Evolutionary conservation across 371 early-diverging fungal species (phyloP), one percentile per base, ranked within the genome.

Genomic region (Sporodiniella umbellata): DNA sequence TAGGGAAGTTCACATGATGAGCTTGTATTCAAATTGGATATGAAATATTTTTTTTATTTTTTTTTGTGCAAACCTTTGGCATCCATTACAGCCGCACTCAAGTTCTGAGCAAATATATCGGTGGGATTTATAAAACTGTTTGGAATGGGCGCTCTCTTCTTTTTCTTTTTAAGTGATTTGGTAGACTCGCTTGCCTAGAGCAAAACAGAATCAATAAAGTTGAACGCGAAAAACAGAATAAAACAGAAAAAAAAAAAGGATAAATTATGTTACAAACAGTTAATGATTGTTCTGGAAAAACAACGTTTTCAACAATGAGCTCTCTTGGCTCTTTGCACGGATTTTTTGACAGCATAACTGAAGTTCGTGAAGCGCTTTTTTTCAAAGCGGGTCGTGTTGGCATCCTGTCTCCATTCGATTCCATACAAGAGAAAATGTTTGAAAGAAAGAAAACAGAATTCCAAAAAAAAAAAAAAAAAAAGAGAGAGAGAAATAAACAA

Each of bases 71-170:
- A 28, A 66, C 72, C 69, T 50, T 72, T 62, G 17, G 70, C 74
- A 60, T 73, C 69, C 45, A 73, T 48, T 3, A 73, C 74, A 15
- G 74, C 74, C 52, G 66, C 70, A 42, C 74, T 73, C 35, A 73
- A 26, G 26, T 73, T 73, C 33, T 67, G 67, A 1, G 74, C 74
- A 59, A 73, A 73, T 6, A 73, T 64, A 42, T 73, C 70, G n/a
- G 74, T 60, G 6, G 74, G 74, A 17, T 51, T 60, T 6, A 50
- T 53, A 39, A 38, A 60, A 31, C 45, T 58, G n/a, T 51, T 56
- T 18, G 39, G 23, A 37, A 50, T 48, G 24, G 26, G 42, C 30
- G 48, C 24, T 28, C 31, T 33, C 19, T 49, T 56, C 19, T 45
- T 54, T 40, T 45, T 56, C 45, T 45, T 56, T 45, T 43, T 53